Evolutionary conservation across 2,329 filamentous ascomycete species (phyloP).

Genomic region (Colletotrichum karsti): DNA sequence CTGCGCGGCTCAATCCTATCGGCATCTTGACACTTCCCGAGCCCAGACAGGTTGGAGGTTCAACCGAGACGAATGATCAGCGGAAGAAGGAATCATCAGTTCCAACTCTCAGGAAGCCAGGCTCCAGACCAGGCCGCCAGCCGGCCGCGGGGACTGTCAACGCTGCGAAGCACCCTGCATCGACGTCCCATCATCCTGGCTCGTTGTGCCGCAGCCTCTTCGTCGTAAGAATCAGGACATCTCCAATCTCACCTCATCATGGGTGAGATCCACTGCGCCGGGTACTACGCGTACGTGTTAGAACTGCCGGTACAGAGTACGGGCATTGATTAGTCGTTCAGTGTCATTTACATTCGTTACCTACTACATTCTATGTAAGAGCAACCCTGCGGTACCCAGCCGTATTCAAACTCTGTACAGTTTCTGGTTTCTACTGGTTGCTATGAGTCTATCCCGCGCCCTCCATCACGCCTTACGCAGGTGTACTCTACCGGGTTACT

Average conservation of each 20-base stretch:
- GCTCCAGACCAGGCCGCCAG: background rate
- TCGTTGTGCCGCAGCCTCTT: background rate
- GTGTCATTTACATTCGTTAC: background rate
- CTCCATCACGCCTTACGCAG: background rate
- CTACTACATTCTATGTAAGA: background rate
- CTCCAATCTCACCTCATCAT: background rate
- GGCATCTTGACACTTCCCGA: conserved; percentile 20
- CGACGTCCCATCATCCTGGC: background rate
- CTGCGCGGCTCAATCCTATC: conserved; percentile 8
- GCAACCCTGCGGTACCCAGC: background rate
- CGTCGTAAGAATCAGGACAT: background rate
- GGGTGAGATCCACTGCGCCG: background rate
- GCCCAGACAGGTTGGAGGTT: background rate
- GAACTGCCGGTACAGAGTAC: background rate
- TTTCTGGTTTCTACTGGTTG: background rate
- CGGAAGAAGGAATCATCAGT: background rate
- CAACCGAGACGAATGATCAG: background rate
- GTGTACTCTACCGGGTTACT: background rate
- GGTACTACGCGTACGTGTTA: background rate
- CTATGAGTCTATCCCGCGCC: background rate
- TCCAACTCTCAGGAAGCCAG: background rate
- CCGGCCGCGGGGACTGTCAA: background rate
- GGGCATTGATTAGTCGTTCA: background rate
- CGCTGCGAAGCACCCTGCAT: background rate
- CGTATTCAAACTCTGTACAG: background rate